phyloP scores from a whole-genome alignment of 2,329 filamentous ascomycete genomes.

The Aureobasidium sp. region DNA sequence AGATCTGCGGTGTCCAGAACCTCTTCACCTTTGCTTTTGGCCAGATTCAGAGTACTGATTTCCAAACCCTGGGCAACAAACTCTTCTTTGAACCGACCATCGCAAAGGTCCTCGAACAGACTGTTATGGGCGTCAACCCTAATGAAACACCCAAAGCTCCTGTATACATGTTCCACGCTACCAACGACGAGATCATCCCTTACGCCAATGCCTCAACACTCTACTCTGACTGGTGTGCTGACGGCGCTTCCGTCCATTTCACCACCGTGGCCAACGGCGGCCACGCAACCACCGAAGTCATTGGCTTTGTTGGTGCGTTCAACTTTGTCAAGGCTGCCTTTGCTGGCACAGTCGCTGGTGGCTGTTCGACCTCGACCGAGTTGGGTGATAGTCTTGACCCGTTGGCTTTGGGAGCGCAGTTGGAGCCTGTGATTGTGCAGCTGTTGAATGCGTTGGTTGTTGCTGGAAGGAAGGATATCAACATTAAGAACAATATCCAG shows the following conservation, averaged over 20 bases:
- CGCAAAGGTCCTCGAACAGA: slow-evolving; percentile 14
- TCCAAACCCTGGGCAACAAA: slow-evolving; percentile 19
- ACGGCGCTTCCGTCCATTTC: slow-evolving; percentile 22
- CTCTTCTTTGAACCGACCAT: slow-evolving; percentile 21
- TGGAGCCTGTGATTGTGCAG: slow-evolving; percentile 21
- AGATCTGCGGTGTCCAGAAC: slow-evolving; percentile 18
- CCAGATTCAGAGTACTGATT: slow-evolving; percentile 14
- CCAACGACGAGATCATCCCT: slow-evolving; percentile 23
- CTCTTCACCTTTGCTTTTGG: slow-evolving; percentile 19
- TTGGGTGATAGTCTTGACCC: slow-evolving; percentile 18
- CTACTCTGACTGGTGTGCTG: slow-evolving; percentile 20
- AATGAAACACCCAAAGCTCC: slow-evolving; percentile 21
- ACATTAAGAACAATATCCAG: background rate
- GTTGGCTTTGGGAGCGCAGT: slow-evolving; percentile 18
- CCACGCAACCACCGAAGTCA: slow-evolving; percentile 21
- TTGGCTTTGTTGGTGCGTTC: slow-evolving; percentile 19
- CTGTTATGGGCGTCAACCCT: slow-evolving; percentile 19
- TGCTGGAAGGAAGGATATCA: slow-evolving; percentile 3
- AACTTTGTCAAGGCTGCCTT: slow-evolving; percentile 20
- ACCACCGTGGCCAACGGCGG: slow-evolving; percentile 21
- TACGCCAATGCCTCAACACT: slow-evolving; percentile 22
- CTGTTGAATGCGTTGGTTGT: slow-evolving; percentile 16
- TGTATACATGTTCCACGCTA: slow-evolving; percentile 23
- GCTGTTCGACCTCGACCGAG: slow-evolving; percentile 18
- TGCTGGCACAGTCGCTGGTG: slow-evolving; percentile 4